Evolutionary conservation across 2,329 filamentous ascomycete species (phyloP).

Genomic region (Cryoendolithus antarcticus): DNA sequence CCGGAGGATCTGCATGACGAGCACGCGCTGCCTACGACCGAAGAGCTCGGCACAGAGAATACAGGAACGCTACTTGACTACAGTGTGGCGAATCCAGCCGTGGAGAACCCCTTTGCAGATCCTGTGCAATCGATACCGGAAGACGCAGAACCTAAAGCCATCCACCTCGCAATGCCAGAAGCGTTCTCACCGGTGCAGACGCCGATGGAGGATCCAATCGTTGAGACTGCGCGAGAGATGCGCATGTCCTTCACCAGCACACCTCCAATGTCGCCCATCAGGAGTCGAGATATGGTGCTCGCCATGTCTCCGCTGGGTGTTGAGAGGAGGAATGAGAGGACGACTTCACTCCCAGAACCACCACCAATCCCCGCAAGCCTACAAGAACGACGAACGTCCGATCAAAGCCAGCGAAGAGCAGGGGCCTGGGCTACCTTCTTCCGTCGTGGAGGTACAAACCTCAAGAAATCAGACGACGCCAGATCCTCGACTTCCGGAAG

Average conservation of each 20-base stretch:
- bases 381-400: constrained; percentile 15
- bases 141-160: constrained; percentile 5
- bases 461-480: constrained; percentile 33
- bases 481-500: constrained; percentile 51
- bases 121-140: constrained; percentile 8
- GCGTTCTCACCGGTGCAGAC: constrained; percentile 26
- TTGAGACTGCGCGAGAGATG: constrained; percentile 36
- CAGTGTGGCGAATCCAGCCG: constrained; percentile 1
- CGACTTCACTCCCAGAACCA: constrained; percentile 11
- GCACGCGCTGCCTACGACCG: too few species aligned
- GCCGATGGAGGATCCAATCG: constrained; percentile 33
- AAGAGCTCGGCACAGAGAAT: too few species aligned
- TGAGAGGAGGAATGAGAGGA: constrained; percentile 7
- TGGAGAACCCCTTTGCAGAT: constrained; percentile 18
- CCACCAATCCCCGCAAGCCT: constrained; percentile 13
- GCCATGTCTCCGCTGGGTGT: background rate
- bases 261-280: constrained; percentile 22
- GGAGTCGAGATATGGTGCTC: too few species aligned
- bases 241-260: constrained; percentile 14
- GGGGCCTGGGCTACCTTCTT: constrained; percentile 62
- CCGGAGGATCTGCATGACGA: too few species aligned
- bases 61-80: too few species aligned
- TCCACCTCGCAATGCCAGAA: constrained; percentile 8
- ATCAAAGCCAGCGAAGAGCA: constrained; percentile 35
- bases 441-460: constrained; percentile 41